Evolutionary conservation across 2,329 filamentous ascomycete genomes (phyloP).

Genomic region (Arachnomyces sp.): DNA sequence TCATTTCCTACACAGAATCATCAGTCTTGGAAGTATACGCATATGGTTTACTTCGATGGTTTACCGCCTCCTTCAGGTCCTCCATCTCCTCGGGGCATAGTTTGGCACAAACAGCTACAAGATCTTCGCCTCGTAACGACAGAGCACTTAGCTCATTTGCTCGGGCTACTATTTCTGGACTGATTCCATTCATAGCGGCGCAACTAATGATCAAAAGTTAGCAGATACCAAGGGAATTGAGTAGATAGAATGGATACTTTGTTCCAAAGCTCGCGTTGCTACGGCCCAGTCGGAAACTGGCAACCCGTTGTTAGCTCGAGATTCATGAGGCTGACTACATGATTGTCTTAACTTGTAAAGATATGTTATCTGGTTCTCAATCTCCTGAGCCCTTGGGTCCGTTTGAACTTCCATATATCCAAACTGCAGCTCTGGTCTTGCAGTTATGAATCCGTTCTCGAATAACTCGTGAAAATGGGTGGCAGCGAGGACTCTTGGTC

Average conservation of each 20-base stretch:
- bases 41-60: slow-evolving; percentile 12
- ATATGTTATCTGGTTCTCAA: slow-evolving; percentile 49
- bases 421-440: slow-evolving; percentile 41
- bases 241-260: slow-evolving; percentile 31
- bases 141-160: slow-evolving; percentile 66
- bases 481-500: slow-evolving; percentile 53
- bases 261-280: slow-evolving; percentile 78
- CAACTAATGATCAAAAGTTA: slow-evolving; percentile 43
- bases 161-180: slow-evolving; percentile 59
- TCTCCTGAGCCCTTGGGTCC: slow-evolving; percentile 34
- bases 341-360: slow-evolving; percentile 53
- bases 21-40: slow-evolving; percentile 3
- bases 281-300: slow-evolving; percentile 50
- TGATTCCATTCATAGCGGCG: slow-evolving; percentile 78
- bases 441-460: slow-evolving; percentile 46
- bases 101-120: slow-evolving; percentile 62
- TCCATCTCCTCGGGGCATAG: slow-evolving; percentile 55
- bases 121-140: slow-evolving; percentile 63
- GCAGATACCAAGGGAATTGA: neutral
- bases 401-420: slow-evolving; percentile 51
- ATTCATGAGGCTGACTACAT: neutral
- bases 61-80: slow-evolving; percentile 60
- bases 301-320: slow-evolving; percentile 1
- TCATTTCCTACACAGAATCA: slow-evolving; percentile 34
- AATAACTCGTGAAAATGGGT: slow-evolving; percentile 55